These are phyloP conservation scores for Sechiopsis laciniata DNA, from an alignment of 306 rosid species.

Conservation along the genomic window DNA sequence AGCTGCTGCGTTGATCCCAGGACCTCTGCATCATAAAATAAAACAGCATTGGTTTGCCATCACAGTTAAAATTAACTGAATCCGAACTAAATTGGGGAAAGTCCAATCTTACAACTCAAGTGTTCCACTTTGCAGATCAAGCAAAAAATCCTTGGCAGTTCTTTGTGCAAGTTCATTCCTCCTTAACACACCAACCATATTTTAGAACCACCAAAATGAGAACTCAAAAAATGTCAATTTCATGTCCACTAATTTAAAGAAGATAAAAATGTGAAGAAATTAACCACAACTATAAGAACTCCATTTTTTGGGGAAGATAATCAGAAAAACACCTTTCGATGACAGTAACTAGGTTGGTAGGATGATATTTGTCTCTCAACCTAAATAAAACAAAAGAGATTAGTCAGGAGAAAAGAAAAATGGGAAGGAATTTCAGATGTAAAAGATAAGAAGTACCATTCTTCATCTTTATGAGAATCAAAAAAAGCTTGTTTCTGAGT, in stretches of 20 bases:
- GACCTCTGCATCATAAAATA: conserved; percentile 49
- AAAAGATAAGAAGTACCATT: conserved; percentile 44
- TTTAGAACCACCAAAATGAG: not conserved
- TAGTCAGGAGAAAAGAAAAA: conserved; percentile 14
- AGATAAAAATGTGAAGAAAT: not conserved
- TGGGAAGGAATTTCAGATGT: not conserved
- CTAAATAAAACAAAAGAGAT: conserved; percentile 36
- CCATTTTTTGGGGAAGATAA: conserved; percentile 21
- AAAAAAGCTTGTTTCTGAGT: conserved; percentile 88
- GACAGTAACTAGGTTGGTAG: conserved; percentile 76
- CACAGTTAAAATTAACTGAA: not conserved
- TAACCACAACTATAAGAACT: not conserved
- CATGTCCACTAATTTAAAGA: conserved; percentile 6
- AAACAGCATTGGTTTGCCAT: conserved; percentile 6
- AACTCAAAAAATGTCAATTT: not conserved
- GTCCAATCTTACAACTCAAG: conserved; percentile 60
- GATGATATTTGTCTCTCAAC: conserved; percentile 97
- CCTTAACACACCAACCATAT: conserved; percentile 41
- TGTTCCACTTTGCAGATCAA: conserved; percentile 88
- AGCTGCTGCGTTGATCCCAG: conserved; percentile 58
- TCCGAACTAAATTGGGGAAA: not conserved
- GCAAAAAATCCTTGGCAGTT: conserved; percentile 73
- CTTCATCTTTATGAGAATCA: conserved; percentile 89
- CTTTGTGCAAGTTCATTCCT: conserved; percentile 83
- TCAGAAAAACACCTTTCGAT: conserved; percentile 63